These are phyloP conservation scores for Helminthosporium solani DNA, from an alignment of 2,329 filamentous ascomycete species.

Conservation along the genomic window DNA sequence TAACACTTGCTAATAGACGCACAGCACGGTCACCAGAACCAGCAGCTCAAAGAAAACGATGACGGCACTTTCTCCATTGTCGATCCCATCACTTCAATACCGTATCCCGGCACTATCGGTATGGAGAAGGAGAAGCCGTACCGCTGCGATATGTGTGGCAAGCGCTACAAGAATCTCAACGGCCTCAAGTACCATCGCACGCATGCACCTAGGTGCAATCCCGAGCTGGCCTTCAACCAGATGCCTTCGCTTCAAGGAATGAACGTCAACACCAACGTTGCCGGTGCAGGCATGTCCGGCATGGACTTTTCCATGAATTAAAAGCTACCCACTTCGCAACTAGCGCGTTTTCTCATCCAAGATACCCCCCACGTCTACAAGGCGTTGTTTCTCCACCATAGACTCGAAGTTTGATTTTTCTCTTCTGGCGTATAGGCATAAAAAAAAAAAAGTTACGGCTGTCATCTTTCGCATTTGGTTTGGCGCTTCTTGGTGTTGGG, in stretches of 20 bases:
- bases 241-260: constrained; percentile 25
- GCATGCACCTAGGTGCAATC: constrained; percentile 84
- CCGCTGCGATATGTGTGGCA: constrained; percentile 93
- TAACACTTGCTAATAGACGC: constrained; percentile 20
- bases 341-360: constrained; percentile 15
- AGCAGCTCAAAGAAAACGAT: constrained; percentile 93
- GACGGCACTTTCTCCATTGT: constrained; percentile 98
- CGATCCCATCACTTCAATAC: constrained; percentile 89
- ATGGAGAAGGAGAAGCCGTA: constrained; percentile 99
- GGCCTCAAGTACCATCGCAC: constrained; percentile 84
- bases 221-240: constrained; percentile 58
- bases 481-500: constrained; percentile 25
- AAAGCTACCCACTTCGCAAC: constrained; percentile 11
- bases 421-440: constrained; percentile 13
- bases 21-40: constrained; percentile 89
- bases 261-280: constrained; percentile 48
- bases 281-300: constrained; percentile 56
- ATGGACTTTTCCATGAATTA: constrained; percentile 56
- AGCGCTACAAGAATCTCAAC: constrained; percentile 98
- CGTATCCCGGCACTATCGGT: constrained; percentile 93
- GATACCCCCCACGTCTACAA: constrained; percentile 28
- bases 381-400: constrained; percentile 22
- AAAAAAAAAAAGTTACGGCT: constrained; percentile 30
- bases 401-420: constrained; percentile 13
- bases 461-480: constrained; percentile 24